Base-by-base conservation (phyloP, 2,329 filamentous ascomycete genomes). In the Lasiodiplodia sp. region DNA sequence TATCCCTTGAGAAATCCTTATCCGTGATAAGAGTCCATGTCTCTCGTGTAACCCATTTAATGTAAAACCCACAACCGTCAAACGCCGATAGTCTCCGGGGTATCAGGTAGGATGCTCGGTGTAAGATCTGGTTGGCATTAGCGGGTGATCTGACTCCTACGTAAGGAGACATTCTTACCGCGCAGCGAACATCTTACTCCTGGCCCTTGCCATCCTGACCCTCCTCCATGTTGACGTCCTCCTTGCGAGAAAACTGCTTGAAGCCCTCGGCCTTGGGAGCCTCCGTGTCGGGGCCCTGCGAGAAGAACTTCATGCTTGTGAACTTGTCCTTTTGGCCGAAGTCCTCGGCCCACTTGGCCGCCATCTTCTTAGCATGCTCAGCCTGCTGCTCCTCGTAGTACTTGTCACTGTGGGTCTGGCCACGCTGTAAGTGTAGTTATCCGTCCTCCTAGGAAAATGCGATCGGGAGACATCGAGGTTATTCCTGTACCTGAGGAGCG, bases 401-500 rank as follows among this genome's bases (percentile, higher is more conserved):
- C 18, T 10, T 8, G 12, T 47, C n/a, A n/a, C 18, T 47, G 5
- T 11, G 2, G 3, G 44, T 47, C 44, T 47, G n/a, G 10, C 8
- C 18, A 11, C 44, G 2, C 44, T 47, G 44, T 47, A 47, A 47
- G 44, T 47, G 44, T 16, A 47, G 44, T 47, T 47, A 47, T 47
- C 44, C 44, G 2, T 47, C 7, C 2, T 47, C 18, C 44, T 8
- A 18, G 18, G n/a, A 47, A 21, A 34, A 34, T 34, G 31, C 2
- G 18, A 11, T 21, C n/a, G 44, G 18, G n/a, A 6, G n/a, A 47
- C 18, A 21, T 2, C 31, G 11, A n/a, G 44, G 21, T 53, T 57
- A 68, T 28, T 68, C 67, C 21, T 68, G 67, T 55, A 68, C 67
- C 21, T 53, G 51, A 52, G 89, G 89, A 71, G 89, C 89, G 74